A percentile compares a stretch with the other conserved stretches of the same genome.
These are phyloP conservation scores for Neospora caninum DNA, from an alignment of 169 alveolate species.

Conservation along the genomic window DNA sequence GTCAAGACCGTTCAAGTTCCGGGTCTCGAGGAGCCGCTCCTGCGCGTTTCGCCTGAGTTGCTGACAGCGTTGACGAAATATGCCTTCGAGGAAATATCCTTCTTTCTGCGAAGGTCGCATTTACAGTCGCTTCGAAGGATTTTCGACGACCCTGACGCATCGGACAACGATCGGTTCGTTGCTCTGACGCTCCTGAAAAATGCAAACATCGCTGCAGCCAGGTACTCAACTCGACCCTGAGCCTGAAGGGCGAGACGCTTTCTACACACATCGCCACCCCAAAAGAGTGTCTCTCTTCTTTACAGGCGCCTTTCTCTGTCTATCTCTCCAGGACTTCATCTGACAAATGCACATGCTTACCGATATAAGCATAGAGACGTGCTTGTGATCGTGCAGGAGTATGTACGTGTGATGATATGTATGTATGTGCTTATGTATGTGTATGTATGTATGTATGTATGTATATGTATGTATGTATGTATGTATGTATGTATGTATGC, in stretches of 20 bases:
- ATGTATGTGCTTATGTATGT: neutral
- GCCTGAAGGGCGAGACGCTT: no score
- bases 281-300: no score
- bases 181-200: conserved; percentile 84
- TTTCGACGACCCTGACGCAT: conserved; percentile 78
- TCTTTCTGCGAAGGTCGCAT: conserved; percentile 78
- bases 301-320: no score
- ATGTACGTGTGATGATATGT: neutral
- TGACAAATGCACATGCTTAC: no score
- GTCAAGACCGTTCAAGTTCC: neutral
- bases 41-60: conserved; percentile 74
- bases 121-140: conserved; percentile 66
- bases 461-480: neutral
- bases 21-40: conserved; percentile 10
- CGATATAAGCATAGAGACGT: neutral
- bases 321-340: no score
- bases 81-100: conserved; percentile 79
- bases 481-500: neutral
- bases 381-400: neutral
- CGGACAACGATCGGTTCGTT: conserved; percentile 82
- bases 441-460: neutral
- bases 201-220: conserved; percentile 82
- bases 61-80: conserved; percentile 73
- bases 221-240: no score
- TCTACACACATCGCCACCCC: no score